These are phyloP conservation scores for Aegle marmelos DNA, from an alignment of 345 rosid genomes.

Conservation along the genomic window DNA sequence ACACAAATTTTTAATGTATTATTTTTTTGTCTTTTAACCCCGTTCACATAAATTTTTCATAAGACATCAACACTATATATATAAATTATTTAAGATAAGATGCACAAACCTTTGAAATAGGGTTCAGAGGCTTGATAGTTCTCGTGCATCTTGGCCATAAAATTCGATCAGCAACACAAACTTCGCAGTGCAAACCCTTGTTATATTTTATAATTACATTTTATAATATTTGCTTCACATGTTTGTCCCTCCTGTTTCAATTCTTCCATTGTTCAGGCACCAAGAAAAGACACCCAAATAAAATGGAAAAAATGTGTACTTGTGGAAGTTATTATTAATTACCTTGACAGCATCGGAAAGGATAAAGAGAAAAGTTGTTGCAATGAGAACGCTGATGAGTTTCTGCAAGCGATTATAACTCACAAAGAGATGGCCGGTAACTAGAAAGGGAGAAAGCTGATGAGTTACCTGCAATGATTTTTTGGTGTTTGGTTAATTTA, in stretches of 20 bases:
- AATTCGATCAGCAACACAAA: constrained; percentile 59
- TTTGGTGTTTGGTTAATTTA: background rate
- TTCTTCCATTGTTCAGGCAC: background rate
- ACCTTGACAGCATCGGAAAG: constrained; percentile 65
- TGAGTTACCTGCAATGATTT: background rate
- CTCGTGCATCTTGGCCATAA: constrained; percentile 73
- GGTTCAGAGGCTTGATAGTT: constrained; percentile 49
- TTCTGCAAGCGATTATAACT: constrained; percentile 26
- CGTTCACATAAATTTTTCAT: no score
- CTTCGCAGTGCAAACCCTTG: constrained; percentile 65
- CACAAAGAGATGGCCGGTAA: background rate
- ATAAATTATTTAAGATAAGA: background rate
- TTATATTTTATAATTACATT: constrained; percentile 57
- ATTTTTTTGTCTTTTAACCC: no score
- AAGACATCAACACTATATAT: no score
- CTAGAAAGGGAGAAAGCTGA: constrained; percentile 12
- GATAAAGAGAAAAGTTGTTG: constrained; percentile 38
- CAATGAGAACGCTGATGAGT: constrained; percentile 18
- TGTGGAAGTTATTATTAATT: background rate
- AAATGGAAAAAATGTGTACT: background rate
- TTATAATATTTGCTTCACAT: constrained; percentile 40
- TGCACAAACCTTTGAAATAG: constrained; percentile 47
- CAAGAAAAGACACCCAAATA: background rate
- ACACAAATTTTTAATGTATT: no score
- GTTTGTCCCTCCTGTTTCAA: constrained; percentile 67